Evolutionary conservation across 208 protist genomes (phyloP).

Genomic region (Entamoeba histolytica): DNA sequence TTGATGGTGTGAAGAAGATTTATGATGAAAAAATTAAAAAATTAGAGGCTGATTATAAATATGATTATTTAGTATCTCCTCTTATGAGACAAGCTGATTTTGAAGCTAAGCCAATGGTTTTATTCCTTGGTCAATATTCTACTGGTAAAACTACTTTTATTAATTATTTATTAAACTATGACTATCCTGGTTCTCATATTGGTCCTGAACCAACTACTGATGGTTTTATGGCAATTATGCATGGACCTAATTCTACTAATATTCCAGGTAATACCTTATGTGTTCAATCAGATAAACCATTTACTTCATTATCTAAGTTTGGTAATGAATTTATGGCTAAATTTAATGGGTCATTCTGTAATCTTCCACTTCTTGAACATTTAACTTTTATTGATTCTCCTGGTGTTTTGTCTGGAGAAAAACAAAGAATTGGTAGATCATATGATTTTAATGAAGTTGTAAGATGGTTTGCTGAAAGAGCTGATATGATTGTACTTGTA

Average conservation of each 20-base stretch:
- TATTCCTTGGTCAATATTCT: constrained; percentile 11
- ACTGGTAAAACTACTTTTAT: constrained; percentile 17
- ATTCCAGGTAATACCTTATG: constrained; percentile 5
- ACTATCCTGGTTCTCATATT: background rate
- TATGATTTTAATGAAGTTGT: constrained; percentile 47
- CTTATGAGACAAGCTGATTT: background rate
- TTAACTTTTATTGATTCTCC: constrained; percentile 76
- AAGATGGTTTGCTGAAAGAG: constrained; percentile 67
- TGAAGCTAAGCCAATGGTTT: background rate
- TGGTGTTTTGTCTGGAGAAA: constrained; percentile 66
- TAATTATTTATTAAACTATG: background rate
- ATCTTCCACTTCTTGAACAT: constrained; percentile 58
- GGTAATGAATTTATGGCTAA: constrained; percentile 48
- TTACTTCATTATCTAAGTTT: constrained; percentile 4
- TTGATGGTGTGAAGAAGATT: background rate
- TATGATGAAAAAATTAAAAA: background rate
- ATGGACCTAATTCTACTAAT: background rate
- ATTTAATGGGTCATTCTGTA: constrained; percentile 49
- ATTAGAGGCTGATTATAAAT: background rate
- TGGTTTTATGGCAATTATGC: constrained; percentile 5
- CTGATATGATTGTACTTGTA: constrained; percentile 75
- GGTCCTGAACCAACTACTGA: constrained; percentile 12
- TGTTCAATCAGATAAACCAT: background rate
- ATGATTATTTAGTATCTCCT: background rate
- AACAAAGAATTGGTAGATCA: constrained; percentile 45